These are phyloP conservation scores for Coelastrella sp. DNA, from an alignment of 139 green algal species.

Conservation along the genomic window DNA sequence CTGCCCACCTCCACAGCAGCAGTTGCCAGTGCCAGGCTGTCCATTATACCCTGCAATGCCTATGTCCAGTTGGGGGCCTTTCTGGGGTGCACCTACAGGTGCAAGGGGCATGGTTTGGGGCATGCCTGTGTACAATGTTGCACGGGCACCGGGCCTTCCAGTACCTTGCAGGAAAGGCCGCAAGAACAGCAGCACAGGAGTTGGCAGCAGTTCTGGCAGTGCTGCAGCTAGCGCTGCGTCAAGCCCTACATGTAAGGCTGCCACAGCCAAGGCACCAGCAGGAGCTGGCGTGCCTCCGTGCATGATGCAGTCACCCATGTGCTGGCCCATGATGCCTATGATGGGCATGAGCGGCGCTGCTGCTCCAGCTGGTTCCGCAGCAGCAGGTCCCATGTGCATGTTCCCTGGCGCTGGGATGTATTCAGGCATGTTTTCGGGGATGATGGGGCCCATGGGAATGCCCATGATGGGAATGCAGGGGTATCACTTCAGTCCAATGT, in stretches of 20 bases:
- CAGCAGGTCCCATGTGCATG: constrained; percentile 9
- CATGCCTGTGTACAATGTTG: constrained; percentile 40
- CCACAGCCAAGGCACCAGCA: neutral
- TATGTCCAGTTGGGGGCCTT: neutral
- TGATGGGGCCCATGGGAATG: neutral
- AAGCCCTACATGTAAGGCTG: neutral
- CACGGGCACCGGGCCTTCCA: constrained; percentile 29
- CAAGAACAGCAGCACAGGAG: neutral
- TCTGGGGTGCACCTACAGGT: neutral
- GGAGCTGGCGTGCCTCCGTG: neutral
- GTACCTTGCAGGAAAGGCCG: neutral
- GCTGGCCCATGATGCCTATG: constrained; percentile 9
- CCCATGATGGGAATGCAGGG: neutral
- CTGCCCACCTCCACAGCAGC: neutral
- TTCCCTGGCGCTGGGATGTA: neutral
- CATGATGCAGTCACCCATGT: neutral
- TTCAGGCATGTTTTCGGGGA: neutral
- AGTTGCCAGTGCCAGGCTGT: neutral
- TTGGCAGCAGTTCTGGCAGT: neutral
- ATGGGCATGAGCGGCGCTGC: neutral
- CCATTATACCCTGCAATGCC: neutral
- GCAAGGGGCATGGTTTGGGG: constrained; percentile 45
- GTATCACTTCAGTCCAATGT: too few species aligned
- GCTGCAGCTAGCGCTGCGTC: neutral
- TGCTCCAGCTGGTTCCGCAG: neutral